phyloP scores from a whole-genome alignment of 2,329 filamentous ascomycete genomes.

The Penicillium sp. region DNA sequence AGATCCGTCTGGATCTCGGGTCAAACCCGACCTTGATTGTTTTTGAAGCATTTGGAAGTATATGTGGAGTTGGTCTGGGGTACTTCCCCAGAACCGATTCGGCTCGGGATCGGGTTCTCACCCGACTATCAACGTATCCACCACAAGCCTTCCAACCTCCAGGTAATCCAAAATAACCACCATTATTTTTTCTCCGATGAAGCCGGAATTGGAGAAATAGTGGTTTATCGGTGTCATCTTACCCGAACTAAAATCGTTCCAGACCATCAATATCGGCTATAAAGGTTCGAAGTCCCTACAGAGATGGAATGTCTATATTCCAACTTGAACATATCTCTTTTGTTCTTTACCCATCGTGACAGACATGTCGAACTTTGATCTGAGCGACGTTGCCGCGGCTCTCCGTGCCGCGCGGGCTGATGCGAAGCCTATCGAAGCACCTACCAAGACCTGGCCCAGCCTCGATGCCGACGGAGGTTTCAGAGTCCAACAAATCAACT shows the following conservation, averaged over 20 bases:
- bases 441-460: constrained; percentile 19
- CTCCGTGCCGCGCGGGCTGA: constrained; percentile 18
- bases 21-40: not conserved
- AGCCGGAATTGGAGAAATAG: no score
- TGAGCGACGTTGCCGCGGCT: constrained; percentile 15
- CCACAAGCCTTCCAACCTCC: no score
- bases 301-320: no score
- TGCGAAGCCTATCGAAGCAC: constrained; percentile 16
- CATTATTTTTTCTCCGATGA: no score
- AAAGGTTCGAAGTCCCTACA: no score
- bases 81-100: not conserved
- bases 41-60: not conserved
- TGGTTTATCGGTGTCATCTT: no score
- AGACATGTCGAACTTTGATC: constrained; percentile 6
- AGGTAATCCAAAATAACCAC: no score
- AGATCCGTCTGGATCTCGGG: not conserved
- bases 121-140: not conserved
- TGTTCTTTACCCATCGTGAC: not conserved
- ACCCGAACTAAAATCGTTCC: no score
- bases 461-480: constrained; percentile 18
- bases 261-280: no score
- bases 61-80: not conserved
- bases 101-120: not conserved
- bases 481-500: constrained; percentile 19
- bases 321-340: no score